Conservation (phyloP, 148 eudicot genomes). For the Arbutus unedo region DNA sequence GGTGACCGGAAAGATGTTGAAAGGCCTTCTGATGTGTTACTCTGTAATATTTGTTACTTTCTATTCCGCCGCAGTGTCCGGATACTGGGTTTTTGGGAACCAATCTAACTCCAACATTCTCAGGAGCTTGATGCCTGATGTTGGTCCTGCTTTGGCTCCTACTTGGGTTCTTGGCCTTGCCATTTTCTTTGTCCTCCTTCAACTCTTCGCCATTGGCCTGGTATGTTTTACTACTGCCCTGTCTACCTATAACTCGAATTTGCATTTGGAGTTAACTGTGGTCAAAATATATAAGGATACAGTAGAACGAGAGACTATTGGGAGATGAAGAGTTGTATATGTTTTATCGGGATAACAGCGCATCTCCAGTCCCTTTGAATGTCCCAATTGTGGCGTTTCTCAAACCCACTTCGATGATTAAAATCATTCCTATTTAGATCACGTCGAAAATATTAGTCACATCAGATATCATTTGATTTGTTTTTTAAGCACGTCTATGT, state of each 20-base stretch:
- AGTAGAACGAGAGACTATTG: too few species aligned
- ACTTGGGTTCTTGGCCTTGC: conserved; percentile 68
- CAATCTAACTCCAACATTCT: conserved; percentile 70
- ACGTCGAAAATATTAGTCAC: too few species aligned
- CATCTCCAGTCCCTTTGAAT: too few species aligned
- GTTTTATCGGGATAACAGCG: too few species aligned
- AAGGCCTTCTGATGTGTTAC: conserved; percentile 84
- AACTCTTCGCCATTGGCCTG: conserved; percentile 94
- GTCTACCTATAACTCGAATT: neutral
- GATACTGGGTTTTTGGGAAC: conserved; percentile 88
- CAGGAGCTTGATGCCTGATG: conserved; percentile 69
- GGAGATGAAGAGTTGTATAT: too few species aligned
- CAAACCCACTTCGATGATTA: too few species aligned
- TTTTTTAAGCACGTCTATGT: too few species aligned
- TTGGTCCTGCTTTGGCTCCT: conserved; percentile 80
- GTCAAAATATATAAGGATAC: too few species aligned
- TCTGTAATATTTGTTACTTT: conserved; percentile 72
- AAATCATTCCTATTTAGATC: too few species aligned
- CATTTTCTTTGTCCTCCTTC: conserved; percentile 75
- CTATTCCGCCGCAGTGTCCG: conserved; percentile 78
- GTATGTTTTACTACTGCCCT: conserved; percentile 29
- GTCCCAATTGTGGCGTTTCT: too few species aligned
- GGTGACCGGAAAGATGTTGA: conserved; percentile 89
- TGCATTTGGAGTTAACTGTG: neutral
- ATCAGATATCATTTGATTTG: too few species aligned